Evolutionary conservation across 345 rosid genomes (phyloP).

Genomic region (Citrus mangshanensis): DNA sequence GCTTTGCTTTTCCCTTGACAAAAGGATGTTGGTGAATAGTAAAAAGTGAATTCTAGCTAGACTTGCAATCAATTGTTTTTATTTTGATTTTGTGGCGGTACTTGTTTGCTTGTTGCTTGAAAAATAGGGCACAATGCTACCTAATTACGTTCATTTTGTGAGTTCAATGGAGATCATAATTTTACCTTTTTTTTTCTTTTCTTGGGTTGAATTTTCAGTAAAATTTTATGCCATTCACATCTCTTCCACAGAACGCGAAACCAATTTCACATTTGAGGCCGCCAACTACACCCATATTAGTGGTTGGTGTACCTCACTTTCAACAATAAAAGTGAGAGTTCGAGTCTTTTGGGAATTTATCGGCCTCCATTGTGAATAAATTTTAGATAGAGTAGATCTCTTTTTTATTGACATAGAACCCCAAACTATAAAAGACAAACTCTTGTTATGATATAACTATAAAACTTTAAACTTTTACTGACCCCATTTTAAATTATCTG

Average conservation of each 20-base stretch:
- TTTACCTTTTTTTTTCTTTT: background rate
- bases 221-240: slow-evolving; percentile 8
- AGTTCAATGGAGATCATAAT: background rate
- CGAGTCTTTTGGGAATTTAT: too few species aligned
- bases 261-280: background rate
- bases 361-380: too few species aligned
- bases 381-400: too few species aligned
- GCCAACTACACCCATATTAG: too few species aligned
- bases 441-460: too few species aligned
- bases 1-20: background rate
- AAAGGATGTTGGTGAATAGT: background rate
- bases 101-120: slow-evolving; percentile 17
- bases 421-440: too few species aligned
- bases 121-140: slow-evolving; percentile 15
- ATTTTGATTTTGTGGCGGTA: slow-evolving; percentile 3
- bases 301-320: too few species aligned
- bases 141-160: background rate
- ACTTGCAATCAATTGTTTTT: background rate
- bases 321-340: too few species aligned
- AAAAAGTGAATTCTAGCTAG: background rate
- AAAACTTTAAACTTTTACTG: too few species aligned
- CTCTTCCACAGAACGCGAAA: background rate
- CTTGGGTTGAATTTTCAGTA: background rate
- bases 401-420: too few species aligned
- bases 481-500: too few species aligned